Base-by-base conservation (phyloP, 2,329 filamentous ascomycete genomes). In the Aspergillus ochraceus region DNA sequence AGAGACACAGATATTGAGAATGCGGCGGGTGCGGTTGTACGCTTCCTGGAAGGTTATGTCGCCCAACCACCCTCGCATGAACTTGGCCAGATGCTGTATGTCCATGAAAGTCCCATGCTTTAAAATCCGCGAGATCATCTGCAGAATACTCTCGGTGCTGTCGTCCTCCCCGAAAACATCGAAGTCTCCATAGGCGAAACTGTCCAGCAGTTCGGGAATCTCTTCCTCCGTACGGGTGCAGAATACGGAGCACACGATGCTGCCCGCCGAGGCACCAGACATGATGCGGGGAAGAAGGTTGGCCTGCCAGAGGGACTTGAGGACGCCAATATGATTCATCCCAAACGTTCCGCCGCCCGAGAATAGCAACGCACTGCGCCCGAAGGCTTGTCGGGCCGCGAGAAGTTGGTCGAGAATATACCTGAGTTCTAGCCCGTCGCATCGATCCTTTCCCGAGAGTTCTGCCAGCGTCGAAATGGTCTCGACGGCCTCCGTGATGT, bases 11-110 rank as follows among this genome's bases (percentile, higher is more conserved):
- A 98, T 97, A 73, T 97, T 98, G 70, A 97, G 85, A 62, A 97
- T 93, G 60, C 92, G 86, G 29, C 92, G 86, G 0, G 93, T 97
- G n/a, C 92, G 88, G 72, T 97, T 96, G 79, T 97, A 97, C 0
- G 92, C 92, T 76, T 98, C 94, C 70, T 94, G 91, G 67, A 98
- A 98, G 0, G 94, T 98, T 68, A 97, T 89, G 68, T 97, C 91
- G 42, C 92, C 92, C 8, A 97, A 83, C 69, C 95, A 80, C 32
- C 83, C 82, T 57, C 86, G 86, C 91, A 98, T 95, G 6, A 96
- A 92, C 51, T 88, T 84, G 2, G 86, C 88, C 52, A 97, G 79
- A 73, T 97, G 88, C 24, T 85, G 85, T 68, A 96, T 96, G 70
- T 97, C 92, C 63, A 93, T 91, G 80, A 94, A 89, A 50, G 88